Conservation (phyloP, 805 yeast genomes). For the Zygotorulaspora danielsina region DNA sequence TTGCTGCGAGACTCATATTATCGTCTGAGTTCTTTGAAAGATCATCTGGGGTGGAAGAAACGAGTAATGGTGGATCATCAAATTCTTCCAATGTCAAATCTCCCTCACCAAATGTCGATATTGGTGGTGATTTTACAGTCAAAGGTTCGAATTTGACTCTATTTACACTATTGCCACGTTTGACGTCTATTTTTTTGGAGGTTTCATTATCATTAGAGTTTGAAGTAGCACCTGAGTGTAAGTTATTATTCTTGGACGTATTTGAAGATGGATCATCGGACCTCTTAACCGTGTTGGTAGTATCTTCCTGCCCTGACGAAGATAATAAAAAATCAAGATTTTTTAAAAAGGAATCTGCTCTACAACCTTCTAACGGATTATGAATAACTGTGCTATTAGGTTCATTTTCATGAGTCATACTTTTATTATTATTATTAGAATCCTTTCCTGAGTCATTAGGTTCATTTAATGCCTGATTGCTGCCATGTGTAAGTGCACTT, state of each 20-base stretch:
- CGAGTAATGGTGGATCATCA: conserved; percentile 7
- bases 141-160: conserved; percentile 34
- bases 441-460: conserved; percentile 2
- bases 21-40: conserved; percentile 7
- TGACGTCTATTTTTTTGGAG: conserved; percentile 1
- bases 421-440: conserved; percentile 2
- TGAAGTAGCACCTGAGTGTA: conserved; percentile 4
- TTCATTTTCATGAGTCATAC: conserved; percentile 6
- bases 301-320: conserved; percentile 9
- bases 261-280: conserved; percentile 1
- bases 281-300: neutral
- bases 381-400: conserved; percentile 19
- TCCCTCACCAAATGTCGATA: conserved; percentile 54
- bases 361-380: conserved; percentile 11
- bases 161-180: conserved; percentile 11
- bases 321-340: conserved; percentile 38
- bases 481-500: neutral
- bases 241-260: neutral
- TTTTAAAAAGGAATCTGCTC: conserved; percentile 34
- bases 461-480: conserved; percentile 1
- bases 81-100: conserved; percentile 42
- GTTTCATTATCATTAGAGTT: conserved; percentile 4
- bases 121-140: conserved; percentile 44
- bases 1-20: conserved; percentile 9
- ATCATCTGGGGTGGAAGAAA: conserved; percentile 6